Evolutionary conservation across 306 rosid genomes (phyloP), one percentile per base, ranked within the genome.

Genomic region (Spatholobus suberectus): DNA sequence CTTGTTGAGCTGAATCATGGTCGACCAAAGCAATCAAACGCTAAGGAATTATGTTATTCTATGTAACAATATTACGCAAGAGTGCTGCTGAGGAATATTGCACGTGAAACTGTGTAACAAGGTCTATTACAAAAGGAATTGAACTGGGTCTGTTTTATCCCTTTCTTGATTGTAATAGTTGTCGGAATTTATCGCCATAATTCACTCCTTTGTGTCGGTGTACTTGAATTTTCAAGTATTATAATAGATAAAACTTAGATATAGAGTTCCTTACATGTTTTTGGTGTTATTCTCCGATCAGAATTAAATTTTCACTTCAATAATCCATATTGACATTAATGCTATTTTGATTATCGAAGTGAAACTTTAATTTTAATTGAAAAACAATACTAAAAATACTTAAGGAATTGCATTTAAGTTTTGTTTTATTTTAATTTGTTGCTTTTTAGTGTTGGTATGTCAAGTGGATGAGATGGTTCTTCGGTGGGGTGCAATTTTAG

Each of bases 101-200:
- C 69, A 14, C 21, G 32, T 29, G 63, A 82, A 82, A 18, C 69
- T 17, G 21, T 29, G 63, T 75, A 82, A 18, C 69, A 82, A 68
- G 72, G 58, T 29, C 3, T 43, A 21, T 43, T 40, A 58, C 43
- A 1, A 61, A 26, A 38, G 51, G 14, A 4, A n/a, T 20, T 43
- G 17, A 46, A 29, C 18, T 40, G 38, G 57, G 18, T 54, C 41
- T 66, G 17, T 47, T 35, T 18, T 35, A 7, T 47, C 76, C 47
- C 40, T 62, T 32, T 12, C 26, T 63, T 79, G 29, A 57, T 83
- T 71, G 62, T 63, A 12, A 10, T 32, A 74, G 13, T 84, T 55
- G 58, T 52, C 10, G 66, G 73, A 79, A 73, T 52, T 37, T 20
- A 57, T 47, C 1, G 12, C 34, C 70, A 20, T 37, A 9, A 35